Evolutionary conservation across 192 early-diverging fungal species (phyloP), one percentile per base, ranked within the genome.

Genomic region (Backusella westeae): DNA sequence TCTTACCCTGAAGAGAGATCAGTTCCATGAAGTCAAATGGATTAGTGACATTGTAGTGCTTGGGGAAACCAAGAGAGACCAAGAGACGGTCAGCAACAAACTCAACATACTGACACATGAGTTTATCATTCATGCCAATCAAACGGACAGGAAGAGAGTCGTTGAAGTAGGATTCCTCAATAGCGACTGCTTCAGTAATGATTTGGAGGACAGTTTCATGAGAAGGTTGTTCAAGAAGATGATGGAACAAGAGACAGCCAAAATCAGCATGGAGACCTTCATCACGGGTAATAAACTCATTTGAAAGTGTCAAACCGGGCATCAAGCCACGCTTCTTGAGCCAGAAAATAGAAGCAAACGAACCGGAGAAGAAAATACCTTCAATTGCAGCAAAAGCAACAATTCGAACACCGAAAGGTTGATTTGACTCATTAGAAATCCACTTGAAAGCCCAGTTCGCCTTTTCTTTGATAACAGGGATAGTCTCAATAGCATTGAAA

Each of bases 11-110:
- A 77, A 98, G 86, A 19, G 94, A 96, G 84, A 97, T 97, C 81
- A 98, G 84, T 80, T 97, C 97, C 97, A 98, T 98, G 80, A 97
- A 98, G 81, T 98, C 96, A 70, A 98, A 98, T 44, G 97, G 97
- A 80, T 98, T 98, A 75, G 90, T 80, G 5, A 84, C 89, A 19
- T 91, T 88, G 89, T 93, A 98, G 80, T 90, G 79, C 88, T 98
- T 98, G 39, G 85, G 81, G 80, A 88, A 92, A 38, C 95, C 95
- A 5, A 98, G 87, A 29, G 94, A 92, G 23, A 96, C 93, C 67
- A 97, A 84, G 66, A 98, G 87, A 65, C 96, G 88, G 77, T 98
- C 97, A 14, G 97, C 97, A 12, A 98, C 97, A 87, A 98, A 98
- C 85, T 97, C 96, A 81, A 98, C 96, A 84, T 98, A 98, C 86